These are phyloP conservation scores for Eucalyptus brandiana DNA, from an alignment of 345 rosid species.

Conservation along the genomic window DNA sequence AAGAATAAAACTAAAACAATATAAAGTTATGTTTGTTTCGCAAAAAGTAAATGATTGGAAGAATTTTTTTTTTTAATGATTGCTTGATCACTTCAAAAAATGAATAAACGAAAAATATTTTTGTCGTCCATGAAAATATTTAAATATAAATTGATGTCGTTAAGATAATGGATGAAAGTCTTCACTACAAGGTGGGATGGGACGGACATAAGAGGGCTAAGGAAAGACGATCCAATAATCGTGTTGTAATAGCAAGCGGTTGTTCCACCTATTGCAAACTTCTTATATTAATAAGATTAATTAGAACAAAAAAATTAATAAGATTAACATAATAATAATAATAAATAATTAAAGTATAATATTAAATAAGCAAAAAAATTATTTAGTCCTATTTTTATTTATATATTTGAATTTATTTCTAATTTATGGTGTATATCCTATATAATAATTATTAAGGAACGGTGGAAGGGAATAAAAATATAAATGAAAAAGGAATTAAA, in stretches of 20 bases:
- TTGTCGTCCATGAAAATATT: fast-evolving
- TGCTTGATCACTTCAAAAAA: not conserved
- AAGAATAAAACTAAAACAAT: not conserved
- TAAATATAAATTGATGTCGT: fast-evolving
- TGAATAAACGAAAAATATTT: too few relatives aligned
- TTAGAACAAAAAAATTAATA: not conserved
- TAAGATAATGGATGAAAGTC: too few relatives aligned
- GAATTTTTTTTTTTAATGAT: too few relatives aligned
- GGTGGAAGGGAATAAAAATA: not conserved
- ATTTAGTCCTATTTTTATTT: not conserved
- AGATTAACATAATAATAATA: not conserved
- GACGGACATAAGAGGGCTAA: not conserved
- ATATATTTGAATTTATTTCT: not conserved
- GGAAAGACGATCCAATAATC: not conserved
- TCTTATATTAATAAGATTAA: not conserved
- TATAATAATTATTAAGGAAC: not conserved
- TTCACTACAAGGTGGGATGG: too few relatives aligned
- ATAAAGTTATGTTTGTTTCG: fast-evolving
- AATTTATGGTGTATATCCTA: not conserved
- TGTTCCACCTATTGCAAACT: fast-evolving
- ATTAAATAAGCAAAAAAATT: not conserved
- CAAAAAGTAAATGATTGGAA: not conserved
- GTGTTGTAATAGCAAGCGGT: fast-evolving
- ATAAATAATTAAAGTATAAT: not conserved
- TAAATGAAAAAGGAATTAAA: not conserved